A percentile compares a stretch with the other conserved stretches of the same genome.
Conservation (phyloP, 257 asterid species). For the Lavandula angustifolia region DNA sequence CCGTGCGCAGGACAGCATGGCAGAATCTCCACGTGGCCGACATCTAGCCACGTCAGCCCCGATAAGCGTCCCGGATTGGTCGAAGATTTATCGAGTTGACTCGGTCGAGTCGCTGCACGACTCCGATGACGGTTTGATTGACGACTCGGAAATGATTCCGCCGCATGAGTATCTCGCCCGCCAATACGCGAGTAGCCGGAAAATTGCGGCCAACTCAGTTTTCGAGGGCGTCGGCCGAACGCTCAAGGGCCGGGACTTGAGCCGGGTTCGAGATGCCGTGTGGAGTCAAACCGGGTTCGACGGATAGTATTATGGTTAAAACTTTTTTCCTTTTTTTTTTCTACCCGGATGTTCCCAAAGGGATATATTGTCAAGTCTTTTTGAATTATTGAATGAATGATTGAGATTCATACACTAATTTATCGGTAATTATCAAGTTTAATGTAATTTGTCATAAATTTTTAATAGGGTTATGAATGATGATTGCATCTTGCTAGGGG, state of each 20-base stretch:
- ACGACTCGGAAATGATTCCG: constrained; percentile 56
- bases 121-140: constrained; percentile 41
- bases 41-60: constrained; percentile 76
- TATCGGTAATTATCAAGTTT: constrained; percentile 19
- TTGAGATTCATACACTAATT: background rate
- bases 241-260: constrained; percentile 78
- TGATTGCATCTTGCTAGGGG: background rate
- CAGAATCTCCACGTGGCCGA: constrained; percentile 48
- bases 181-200: constrained; percentile 50
- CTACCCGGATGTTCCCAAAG: background rate
- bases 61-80: constrained; percentile 77
- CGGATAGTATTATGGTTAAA: constrained; percentile 36
- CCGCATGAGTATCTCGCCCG: constrained; percentile 83
- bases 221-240: constrained; percentile 80
- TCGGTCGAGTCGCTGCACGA: constrained; percentile 66
- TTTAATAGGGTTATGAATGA: background rate
- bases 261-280: constrained; percentile 87
- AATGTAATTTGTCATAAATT: background rate
- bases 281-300: constrained; percentile 93
- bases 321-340: too few species aligned
- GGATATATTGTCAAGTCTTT: too few species aligned
- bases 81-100: constrained; percentile 67
- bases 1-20: constrained; percentile 43
- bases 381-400: too few species aligned
- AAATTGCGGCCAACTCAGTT: constrained; percentile 59